These are phyloP conservation scores for Crithidia brevicula DNA, from an alignment of 208 protist genomes.

Conservation along the genomic window DNA sequence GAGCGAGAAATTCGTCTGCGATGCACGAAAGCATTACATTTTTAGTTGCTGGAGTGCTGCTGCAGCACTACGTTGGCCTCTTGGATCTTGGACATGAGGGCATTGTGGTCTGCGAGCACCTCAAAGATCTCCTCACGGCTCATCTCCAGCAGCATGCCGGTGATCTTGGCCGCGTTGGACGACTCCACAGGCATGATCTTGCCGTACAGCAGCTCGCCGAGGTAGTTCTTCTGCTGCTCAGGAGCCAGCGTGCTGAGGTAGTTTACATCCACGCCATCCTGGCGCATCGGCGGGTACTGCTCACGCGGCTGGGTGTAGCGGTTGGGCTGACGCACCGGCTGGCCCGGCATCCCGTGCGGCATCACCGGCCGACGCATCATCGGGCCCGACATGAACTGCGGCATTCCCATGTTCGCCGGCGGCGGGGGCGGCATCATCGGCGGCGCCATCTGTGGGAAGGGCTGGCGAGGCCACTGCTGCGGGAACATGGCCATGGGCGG, in stretches of 20 bases:
- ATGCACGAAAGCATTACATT: background rate
- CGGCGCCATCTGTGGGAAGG: slow-evolving; percentile 25
- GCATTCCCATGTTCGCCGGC: slow-evolving; percentile 29
- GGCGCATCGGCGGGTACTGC: slow-evolving; percentile 9
- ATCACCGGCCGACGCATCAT: slow-evolving; percentile 44
- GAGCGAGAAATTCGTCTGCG: too few species aligned
- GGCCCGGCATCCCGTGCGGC: slow-evolving; percentile 27
- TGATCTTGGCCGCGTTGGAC: slow-evolving; percentile 72
- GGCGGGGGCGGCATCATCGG: slow-evolving; percentile 34
- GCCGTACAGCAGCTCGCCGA: slow-evolving; percentile 72
- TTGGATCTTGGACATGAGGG: slow-evolving; percentile 62
- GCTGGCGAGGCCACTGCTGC: slow-evolving; percentile 36
- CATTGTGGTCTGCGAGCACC: slow-evolving; percentile 41
- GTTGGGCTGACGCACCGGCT: slow-evolving; percentile 37
- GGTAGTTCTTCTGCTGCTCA: slow-evolving; percentile 79
- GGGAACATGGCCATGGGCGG: slow-evolving; percentile 39
- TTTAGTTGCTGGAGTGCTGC: slow-evolving; percentile 41
- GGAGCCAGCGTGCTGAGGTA: slow-evolving; percentile 56
- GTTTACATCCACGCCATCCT: slow-evolving; percentile 33
- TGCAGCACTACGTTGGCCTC: slow-evolving; percentile 69
- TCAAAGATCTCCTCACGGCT: slow-evolving; percentile 73
- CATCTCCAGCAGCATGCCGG: slow-evolving; percentile 84
- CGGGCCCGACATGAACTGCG: slow-evolving; percentile 36
- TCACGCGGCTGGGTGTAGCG: slow-evolving; percentile 32
- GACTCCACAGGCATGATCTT: slow-evolving; percentile 51